Evolutionary conservation across 345 rosid genomes (phyloP).

Genomic region (Kernera saxatilis): DNA sequence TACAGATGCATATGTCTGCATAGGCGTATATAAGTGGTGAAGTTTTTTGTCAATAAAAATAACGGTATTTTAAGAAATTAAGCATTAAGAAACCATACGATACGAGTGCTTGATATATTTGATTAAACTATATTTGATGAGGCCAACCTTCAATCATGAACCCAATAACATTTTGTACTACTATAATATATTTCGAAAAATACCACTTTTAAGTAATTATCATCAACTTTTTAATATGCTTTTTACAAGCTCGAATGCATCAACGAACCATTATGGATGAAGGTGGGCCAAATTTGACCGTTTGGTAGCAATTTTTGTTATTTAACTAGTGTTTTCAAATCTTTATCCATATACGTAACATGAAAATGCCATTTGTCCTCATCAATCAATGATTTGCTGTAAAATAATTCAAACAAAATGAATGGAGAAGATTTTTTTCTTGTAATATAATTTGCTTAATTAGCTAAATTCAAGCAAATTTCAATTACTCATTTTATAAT

Average conservation of each 20-base stretch:
- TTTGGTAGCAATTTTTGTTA: constrained; percentile 24
- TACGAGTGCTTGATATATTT: constrained; percentile 8
- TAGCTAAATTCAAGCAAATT: not conserved
- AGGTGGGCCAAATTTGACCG: constrained; percentile 33
- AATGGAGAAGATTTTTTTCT: not conserved
- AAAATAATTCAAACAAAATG: not conserved
- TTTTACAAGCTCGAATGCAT: constrained; percentile 3
- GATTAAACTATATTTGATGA: constrained; percentile 10
- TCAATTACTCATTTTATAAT: no score
- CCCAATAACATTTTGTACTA: constrained; percentile 19
- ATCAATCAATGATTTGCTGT: constrained; percentile 13
- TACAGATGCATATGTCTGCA: not conserved
- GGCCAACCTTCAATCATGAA: constrained; percentile 22
- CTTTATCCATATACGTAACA: constrained; percentile 8
- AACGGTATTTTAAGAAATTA: not conserved
- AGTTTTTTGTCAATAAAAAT: not conserved
- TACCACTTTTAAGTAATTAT: constrained; percentile 30
- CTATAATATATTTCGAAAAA: not conserved
- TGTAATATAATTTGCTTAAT: not conserved
- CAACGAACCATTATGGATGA: constrained; percentile 24
- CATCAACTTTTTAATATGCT: constrained; percentile 25
- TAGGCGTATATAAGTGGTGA: not conserved
- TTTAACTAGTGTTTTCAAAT: constrained; percentile 8
- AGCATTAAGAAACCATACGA: constrained; percentile 2
- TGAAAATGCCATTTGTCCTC: constrained; percentile 9